These are phyloP conservation scores for Climacium dendroides DNA, from an alignment of 225 moss, liverwort and hornwort genomes.

Conservation along the genomic window DNA sequence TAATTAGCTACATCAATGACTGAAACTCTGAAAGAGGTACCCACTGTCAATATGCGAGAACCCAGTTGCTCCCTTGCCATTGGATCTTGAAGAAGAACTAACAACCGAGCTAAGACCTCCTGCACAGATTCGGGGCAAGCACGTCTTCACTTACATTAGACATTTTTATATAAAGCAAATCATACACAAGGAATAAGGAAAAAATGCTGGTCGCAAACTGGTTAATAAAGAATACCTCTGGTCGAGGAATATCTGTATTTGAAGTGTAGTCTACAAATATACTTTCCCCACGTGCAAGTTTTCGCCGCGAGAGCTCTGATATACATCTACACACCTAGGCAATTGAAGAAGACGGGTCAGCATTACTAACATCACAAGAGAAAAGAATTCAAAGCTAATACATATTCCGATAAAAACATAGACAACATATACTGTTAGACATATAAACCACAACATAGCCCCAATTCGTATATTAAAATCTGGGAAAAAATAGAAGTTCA, in stretches of 20 bases:
- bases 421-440: not conserved
- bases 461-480: not conserved
- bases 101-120: constrained; percentile 37
- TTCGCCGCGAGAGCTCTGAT: constrained; percentile 31
- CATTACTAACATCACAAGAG: not conserved
- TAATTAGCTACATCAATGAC: not conserved
- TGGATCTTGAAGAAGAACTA: constrained; percentile 45
- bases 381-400: not conserved
- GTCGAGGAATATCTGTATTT: constrained; percentile 23
- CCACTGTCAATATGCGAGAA: constrained; percentile 80
- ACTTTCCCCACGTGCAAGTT: constrained; percentile 27
- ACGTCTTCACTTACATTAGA: not conserved
- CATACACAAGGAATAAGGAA: not conserved
- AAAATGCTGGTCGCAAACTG: not conserved
- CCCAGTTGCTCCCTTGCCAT: constrained; percentile 84
- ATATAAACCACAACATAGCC: not conserved
- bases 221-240: constrained; percentile 16
- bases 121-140: constrained; percentile 12
- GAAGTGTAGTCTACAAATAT: constrained; percentile 14
- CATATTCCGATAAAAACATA: not conserved
- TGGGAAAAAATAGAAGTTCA: not conserved
- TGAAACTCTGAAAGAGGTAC: constrained; percentile 4
- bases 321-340: constrained; percentile 35
- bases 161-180: not conserved
- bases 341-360: not conserved